phyloP scores from a whole-genome alignment of 2,329 filamentous ascomycete genomes.

The Cladosporium halotolerans region DNA sequence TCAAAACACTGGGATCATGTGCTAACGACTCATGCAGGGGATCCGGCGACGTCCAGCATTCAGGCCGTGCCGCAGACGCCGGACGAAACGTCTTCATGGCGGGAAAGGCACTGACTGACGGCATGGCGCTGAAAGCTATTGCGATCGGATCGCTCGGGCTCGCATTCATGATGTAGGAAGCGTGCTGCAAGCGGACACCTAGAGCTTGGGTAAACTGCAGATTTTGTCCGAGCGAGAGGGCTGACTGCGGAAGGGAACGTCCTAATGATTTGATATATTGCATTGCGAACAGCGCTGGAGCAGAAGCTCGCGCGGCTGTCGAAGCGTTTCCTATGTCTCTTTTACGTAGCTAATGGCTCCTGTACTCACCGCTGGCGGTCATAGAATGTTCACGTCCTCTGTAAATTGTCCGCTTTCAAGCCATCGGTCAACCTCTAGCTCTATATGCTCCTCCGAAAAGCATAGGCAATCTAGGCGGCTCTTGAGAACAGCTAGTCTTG shows the following conservation, averaged over 20 bases:
- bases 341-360: neutral
- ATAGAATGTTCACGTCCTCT: too few species aligned
- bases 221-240: too few species aligned
- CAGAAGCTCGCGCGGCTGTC: conserved; percentile 1
- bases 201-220: too few species aligned
- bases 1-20: neutral
- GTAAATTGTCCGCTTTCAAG: too few species aligned
- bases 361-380: too few species aligned
- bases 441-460: too few species aligned
- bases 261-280: too few species aligned
- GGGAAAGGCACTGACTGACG: conserved; percentile 16
- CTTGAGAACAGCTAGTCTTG: too few species aligned
- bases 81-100: conserved; percentile 11
- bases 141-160: conserved; percentile 2
- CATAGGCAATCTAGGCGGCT: too few species aligned
- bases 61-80: conserved; percentile 14
- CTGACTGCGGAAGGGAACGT: too few species aligned
- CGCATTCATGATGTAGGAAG: conserved; percentile 4
- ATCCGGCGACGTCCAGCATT: conserved; percentile 9
- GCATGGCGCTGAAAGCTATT: conserved; percentile 12
- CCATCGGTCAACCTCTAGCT: too few species aligned
- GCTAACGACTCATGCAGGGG: neutral
- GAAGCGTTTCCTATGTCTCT: neutral
- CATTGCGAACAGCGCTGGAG: neutral
- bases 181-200: neutral